These are phyloP conservation scores for Mortierella sp. DNA, from an alignment of 371 early-diverging fungal species.

Conservation along the genomic window DNA sequence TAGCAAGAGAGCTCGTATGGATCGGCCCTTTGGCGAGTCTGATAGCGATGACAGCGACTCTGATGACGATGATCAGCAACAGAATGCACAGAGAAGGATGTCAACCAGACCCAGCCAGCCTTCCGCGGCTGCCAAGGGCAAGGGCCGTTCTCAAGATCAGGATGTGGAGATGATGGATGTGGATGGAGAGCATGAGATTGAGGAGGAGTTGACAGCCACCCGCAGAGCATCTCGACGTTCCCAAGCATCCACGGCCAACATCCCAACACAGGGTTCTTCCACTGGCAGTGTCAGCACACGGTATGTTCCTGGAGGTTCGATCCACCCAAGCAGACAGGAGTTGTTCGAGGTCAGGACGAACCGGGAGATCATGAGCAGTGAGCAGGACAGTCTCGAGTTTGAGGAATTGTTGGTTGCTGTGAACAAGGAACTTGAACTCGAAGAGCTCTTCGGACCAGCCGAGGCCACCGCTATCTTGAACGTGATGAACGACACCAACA, in stretches of 20 bases:
- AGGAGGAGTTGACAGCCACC: constrained; percentile 56
- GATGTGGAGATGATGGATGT: constrained; percentile 60
- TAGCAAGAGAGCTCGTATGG: constrained; percentile 54
- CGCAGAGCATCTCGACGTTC: constrained; percentile 38
- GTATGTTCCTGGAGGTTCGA: constrained; percentile 41
- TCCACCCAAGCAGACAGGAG: constrained; percentile 39
- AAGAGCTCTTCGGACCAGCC: constrained; percentile 50
- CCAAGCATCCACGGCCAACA: constrained; percentile 22
- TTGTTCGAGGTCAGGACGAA: constrained; percentile 31
- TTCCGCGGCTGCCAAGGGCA: constrained; percentile 27
- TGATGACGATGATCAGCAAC: constrained; percentile 50
- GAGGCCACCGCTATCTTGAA: constrained; percentile 65
- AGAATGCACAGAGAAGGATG: constrained; percentile 9
- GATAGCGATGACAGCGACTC: constrained; percentile 55
- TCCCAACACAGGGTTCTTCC: constrained; percentile 34
- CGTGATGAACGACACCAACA: constrained; percentile 72
- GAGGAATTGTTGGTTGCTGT: constrained; percentile 58
- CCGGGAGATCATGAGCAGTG: constrained; percentile 30
- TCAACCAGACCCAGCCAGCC: constrained; percentile 1
- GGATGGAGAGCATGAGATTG: constrained; percentile 45
- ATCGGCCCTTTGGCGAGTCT: constrained; percentile 40
- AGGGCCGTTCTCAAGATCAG: constrained; percentile 29
- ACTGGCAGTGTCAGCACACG: not conserved
- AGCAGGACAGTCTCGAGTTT: constrained; percentile 55
- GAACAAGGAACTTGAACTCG: constrained; percentile 56